Evolutionary conservation across 768 basidiomycete genomes (phyloP), one percentile per base, ranked within the genome.

Genomic region (Mycena haematopus): DNA sequence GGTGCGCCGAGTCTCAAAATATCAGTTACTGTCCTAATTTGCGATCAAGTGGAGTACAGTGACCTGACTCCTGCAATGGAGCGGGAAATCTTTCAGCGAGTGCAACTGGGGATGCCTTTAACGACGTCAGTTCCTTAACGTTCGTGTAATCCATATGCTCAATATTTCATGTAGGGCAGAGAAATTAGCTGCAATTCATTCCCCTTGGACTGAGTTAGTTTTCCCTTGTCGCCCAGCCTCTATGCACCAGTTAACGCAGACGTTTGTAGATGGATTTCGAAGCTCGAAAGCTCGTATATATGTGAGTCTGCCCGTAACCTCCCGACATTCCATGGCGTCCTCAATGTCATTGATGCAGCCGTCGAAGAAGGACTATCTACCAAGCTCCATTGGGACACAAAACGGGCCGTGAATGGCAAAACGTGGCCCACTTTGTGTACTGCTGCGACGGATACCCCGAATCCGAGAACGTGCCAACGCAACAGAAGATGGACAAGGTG

Each of bases 41-140:
- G 24, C 31, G 1, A 9, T 13, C 22, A 56, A 93, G 92, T 92
- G 51, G 90, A 92, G 73, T 94, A 93, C 67, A 73, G 77, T 36
- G 72, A 78, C 29, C 75, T 94, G 1, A 72, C 80, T 2, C 78
- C 83, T 14, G 78, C 79, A 6, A 76, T 80, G 5, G 91, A 94
- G 72, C 84, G 92, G 52, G 92, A 94, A 56, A 87, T 93, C 22
- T 92, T 92, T 69, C 89, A 91, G 67, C 80, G 93, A 27, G 92
- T 95, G 17, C 93, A 95, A 67, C 73, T 94, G 42, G 92, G 92
- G 56, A 86, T 92, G 77, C 78, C 85, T 17, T 78, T 95, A 50
- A 88, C 89, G 9, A 82, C 87, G 91, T 89, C n/a, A 31, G 40
- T 27, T 50, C 31, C 22, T 11, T 33, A 22, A 8, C 25, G 2